Conservation (phyloP, 2,329 filamentous ascomycete species). For the Nigrospora sphaerica region DNA sequence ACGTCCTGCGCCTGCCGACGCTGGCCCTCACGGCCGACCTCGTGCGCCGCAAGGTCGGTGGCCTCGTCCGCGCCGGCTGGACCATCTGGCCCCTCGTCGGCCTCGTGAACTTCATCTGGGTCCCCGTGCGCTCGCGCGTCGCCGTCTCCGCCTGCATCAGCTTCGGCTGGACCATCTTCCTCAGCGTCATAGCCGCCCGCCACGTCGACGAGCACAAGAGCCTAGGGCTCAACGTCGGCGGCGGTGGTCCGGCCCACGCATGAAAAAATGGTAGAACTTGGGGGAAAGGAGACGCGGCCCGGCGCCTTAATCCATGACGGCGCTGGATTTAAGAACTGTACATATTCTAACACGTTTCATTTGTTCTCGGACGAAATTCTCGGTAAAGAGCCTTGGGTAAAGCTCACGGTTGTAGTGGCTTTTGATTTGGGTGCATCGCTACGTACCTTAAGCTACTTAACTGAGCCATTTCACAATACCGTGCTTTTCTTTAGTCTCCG, state of each 20-base stretch:
- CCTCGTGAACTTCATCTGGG: slow-evolving; percentile 27
- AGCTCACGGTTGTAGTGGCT: too few species aligned
- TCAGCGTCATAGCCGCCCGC: slow-evolving; percentile 12
- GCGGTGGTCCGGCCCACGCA: background rate
- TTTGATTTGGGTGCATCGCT: too few species aligned
- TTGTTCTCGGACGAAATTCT: too few species aligned
- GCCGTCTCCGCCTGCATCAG: slow-evolving; percentile 27
- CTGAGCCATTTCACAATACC: too few species aligned
- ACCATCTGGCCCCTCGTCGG: slow-evolving; percentile 28
- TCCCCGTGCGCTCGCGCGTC: slow-evolving; percentile 26
- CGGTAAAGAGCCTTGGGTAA: too few species aligned
- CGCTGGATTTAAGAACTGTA: too few species aligned
- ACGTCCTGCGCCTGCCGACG: slow-evolving; percentile 21
- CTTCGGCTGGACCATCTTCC: slow-evolving; percentile 29
- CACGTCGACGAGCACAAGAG: slow-evolving; percentile 1
- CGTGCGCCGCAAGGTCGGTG: slow-evolving; percentile 18
- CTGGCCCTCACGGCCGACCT: slow-evolving; percentile 16
- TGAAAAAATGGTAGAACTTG: too few species aligned
- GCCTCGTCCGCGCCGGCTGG: slow-evolving; percentile 26
- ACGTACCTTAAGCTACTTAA: too few species aligned
- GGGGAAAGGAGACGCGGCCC: too few species aligned
- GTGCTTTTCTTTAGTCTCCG: too few species aligned
- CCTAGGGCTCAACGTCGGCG: background rate
- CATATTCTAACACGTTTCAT: too few species aligned
- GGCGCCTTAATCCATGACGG: too few species aligned